These are phyloP conservation scores for Solanum chmielewskii DNA, from an alignment of 257 asterid species.

Conservation along the genomic window DNA sequence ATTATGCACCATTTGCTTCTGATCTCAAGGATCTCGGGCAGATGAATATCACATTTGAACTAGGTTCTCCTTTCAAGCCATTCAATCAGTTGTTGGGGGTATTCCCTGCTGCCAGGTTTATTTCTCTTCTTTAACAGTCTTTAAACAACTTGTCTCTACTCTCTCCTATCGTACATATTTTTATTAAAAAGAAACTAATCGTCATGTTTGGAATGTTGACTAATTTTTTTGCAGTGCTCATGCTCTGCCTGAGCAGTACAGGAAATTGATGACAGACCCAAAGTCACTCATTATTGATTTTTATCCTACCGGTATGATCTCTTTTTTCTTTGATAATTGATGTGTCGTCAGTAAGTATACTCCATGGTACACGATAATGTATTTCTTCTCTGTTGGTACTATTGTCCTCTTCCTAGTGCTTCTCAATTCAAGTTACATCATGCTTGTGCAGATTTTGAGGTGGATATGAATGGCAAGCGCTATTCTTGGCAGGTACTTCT, in stretches of 20 bases:
- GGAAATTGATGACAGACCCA: slow-evolving; percentile 31
- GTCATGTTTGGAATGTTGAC: neutral
- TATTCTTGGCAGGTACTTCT: slow-evolving; percentile 43
- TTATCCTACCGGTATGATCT: slow-evolving; percentile 33
- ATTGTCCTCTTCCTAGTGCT: neutral
- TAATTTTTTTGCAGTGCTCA: slow-evolving; percentile 22
- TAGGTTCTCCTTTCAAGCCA: slow-evolving; percentile 47
- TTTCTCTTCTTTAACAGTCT: neutral
- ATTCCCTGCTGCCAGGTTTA: slow-evolving; percentile 55
- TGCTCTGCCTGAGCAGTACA: slow-evolving; percentile 37
- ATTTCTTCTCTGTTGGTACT: neutral
- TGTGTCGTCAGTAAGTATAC: neutral
- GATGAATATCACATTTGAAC: slow-evolving; percentile 19
- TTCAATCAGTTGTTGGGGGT: slow-evolving; percentile 62
- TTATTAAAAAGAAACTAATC: neutral
- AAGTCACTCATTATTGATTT: slow-evolving; percentile 28
- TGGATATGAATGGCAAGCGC: slow-evolving; percentile 44
- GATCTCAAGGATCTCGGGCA: slow-evolving; percentile 48
- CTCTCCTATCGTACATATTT: neutral
- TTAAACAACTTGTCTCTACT: neutral
- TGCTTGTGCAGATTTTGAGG: slow-evolving; percentile 23
- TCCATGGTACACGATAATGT: neutral
- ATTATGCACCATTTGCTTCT: slow-evolving; percentile 52
- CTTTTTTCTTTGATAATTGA: neutral
- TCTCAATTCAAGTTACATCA: neutral